A percentile compares a stretch with the other conserved stretches of the same genome.
Evolutionary conservation across 2,329 filamentous ascomycete genomes (phyloP).

Genomic region (Cladosporium sp.): DNA sequence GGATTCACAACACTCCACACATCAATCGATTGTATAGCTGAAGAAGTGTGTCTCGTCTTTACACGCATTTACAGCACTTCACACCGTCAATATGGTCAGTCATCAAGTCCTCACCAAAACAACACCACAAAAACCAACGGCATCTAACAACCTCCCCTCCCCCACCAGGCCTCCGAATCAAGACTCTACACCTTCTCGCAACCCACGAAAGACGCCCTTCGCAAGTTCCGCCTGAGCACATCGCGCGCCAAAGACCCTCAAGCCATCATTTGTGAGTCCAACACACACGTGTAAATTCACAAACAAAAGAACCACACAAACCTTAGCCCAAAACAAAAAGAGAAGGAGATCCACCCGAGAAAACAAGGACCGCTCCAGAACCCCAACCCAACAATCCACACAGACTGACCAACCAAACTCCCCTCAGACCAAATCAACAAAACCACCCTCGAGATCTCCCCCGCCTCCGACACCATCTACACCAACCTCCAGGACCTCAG

Average conservation of each 20-base stretch:
- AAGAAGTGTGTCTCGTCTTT: too few relatives aligned
- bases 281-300: neutral
- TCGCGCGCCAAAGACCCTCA: slow-evolving; percentile 82
- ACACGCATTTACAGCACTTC: too few relatives aligned
- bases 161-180: slow-evolving; percentile 66
- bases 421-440: slow-evolving; percentile 80
- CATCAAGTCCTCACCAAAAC: neutral
- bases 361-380: neutral
- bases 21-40: too few relatives aligned
- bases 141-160: neutral
- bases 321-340: neutral
- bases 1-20: too few relatives aligned
- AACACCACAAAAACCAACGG: neutral
- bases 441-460: slow-evolving; percentile 81
- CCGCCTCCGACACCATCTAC: slow-evolving; percentile 77
- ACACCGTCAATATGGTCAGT: slow-evolving; percentile 5
- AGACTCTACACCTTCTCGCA: slow-evolving; percentile 89
- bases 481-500: slow-evolving; percentile 73
- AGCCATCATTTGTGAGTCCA: slow-evolving; percentile 85
- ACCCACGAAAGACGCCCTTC: slow-evolving; percentile 82
- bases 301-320: neutral
- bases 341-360: neutral
- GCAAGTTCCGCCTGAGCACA: slow-evolving; percentile 90
- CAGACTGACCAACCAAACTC: neutral
- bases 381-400: slow-evolving; percentile 11